Evolutionary conservation across 2,329 filamentous ascomycete genomes (phyloP).

Genomic region (Sarocladium strictum): DNA sequence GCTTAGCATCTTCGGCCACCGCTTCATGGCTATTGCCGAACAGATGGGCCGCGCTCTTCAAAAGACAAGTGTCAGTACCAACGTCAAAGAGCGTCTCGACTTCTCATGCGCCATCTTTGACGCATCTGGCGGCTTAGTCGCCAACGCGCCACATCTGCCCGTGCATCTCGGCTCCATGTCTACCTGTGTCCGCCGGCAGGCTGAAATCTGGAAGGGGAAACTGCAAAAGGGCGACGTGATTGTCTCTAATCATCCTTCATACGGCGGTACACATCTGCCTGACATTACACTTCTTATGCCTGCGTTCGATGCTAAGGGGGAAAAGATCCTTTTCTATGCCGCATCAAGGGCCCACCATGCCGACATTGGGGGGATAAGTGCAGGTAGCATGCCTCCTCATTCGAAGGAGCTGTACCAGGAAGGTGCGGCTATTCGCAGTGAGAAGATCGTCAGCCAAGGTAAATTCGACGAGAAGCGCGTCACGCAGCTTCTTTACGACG

Average conservation of each 20-base stretch:
- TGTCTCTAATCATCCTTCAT: conserved; percentile 78
- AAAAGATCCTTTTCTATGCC: conserved; percentile 75
- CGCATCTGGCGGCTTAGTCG: conserved; percentile 66
- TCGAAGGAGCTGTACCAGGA: conserved; percentile 59
- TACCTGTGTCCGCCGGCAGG: conserved; percentile 71
- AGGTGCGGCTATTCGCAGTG: conserved; percentile 56
- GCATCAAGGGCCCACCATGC: conserved; percentile 76
- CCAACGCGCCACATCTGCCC: conserved; percentile 73
- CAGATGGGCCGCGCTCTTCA: conserved; percentile 77
- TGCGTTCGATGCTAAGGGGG: conserved; percentile 58
- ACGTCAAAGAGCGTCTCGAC: conserved; percentile 76
- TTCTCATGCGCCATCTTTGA: conserved; percentile 81
- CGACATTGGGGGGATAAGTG: conserved; percentile 78
- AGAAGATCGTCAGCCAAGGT: conserved; percentile 69
- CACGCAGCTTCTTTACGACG: conserved; percentile 63
- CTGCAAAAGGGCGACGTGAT: conserved; percentile 75
- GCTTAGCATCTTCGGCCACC: conserved; percentile 72
- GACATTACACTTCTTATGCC: conserved; percentile 79
- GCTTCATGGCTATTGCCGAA: conserved; percentile 82
- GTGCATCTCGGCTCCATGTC: conserved; percentile 81
- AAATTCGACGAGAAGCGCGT: conserved; percentile 74
- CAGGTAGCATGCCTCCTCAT: conserved; percentile 75
- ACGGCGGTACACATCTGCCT: conserved; percentile 75
- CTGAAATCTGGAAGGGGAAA: conserved; percentile 72
- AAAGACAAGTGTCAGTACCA: conserved; percentile 75